phyloP scores from a whole-genome alignment of 257 asterid genomes.

The Salvia hispanica region DNA sequence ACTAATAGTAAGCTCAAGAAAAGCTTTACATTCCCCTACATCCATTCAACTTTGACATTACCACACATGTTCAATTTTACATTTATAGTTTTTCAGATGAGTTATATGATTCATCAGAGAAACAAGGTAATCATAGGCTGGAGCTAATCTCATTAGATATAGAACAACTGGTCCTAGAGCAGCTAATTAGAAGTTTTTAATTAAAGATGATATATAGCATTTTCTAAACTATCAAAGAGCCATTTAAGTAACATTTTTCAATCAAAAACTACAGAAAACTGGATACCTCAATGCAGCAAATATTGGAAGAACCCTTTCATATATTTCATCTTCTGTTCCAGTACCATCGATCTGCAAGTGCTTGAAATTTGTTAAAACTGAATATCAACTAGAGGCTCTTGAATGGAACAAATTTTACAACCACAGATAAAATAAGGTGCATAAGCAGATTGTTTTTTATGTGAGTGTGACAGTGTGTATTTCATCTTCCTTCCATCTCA shows the following conservation, averaged over 20 bases:
- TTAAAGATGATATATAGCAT: conserved; percentile 15
- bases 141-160: conserved; percentile 22
- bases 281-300: conserved; percentile 63
- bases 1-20: neutral
- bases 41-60: conserved; percentile 2
- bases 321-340: conserved; percentile 87
- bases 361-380: conserved; percentile 7
- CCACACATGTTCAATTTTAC: neutral
- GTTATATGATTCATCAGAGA: conserved; percentile 7
- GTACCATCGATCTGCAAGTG: conserved; percentile 77
- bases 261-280: conserved; percentile 7
- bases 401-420: conserved; percentile 27
- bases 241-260: conserved; percentile 5
- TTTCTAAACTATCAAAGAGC: conserved; percentile 22
- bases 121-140: conserved; percentile 4
- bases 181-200: neutral
- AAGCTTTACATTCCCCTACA: neutral
- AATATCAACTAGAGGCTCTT: neutral
- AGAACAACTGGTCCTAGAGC: conserved; percentile 15
- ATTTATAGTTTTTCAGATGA: conserved; percentile 11
- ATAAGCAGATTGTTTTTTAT: conserved; percentile 3
- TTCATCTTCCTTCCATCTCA: conserved; percentile 9
- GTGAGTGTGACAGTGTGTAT: neutral
- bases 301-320: conserved; percentile 66
- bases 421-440: conserved; percentile 9